Evolutionary conservation across 192 early-diverging fungal species (phyloP).

Genomic region (Podila minutissima): DNA sequence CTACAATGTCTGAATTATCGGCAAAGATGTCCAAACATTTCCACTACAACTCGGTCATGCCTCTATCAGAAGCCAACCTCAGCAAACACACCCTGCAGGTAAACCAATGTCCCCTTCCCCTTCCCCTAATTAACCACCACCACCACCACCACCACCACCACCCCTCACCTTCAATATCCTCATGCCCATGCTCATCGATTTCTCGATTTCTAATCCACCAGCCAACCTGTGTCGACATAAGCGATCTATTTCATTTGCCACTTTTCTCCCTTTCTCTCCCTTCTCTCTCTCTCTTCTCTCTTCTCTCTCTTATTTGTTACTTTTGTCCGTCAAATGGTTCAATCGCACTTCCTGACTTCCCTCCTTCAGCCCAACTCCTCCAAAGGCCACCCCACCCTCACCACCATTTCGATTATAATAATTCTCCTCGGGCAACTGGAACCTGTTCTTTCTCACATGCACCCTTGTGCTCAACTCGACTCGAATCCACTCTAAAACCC

Average conservation of each 20-base stretch:
- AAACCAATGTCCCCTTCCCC: neutral
- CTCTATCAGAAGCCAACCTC: slow-evolving; percentile 41
- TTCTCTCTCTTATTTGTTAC: neutral
- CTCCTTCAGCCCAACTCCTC: too few species aligned
- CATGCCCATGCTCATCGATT: too few species aligned
- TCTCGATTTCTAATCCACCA: too few species aligned
- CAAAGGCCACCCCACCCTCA: too few species aligned
- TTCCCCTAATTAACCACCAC: neutral
- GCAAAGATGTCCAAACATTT: slow-evolving; percentile 27
- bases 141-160: neutral
- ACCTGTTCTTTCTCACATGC: too few species aligned
- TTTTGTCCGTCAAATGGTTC: neutral
- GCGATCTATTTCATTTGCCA: neutral
- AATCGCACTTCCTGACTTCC: too few species aligned
- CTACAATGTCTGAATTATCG: slow-evolving; percentile 13
- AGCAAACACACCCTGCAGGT: slow-evolving; percentile 45
- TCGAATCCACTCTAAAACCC: too few species aligned
- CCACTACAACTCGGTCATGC: slow-evolving; percentile 15
- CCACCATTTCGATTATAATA: too few species aligned
- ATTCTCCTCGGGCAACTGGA: too few species aligned
- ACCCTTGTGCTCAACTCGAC: too few species aligned
- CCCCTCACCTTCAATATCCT: too few species aligned
- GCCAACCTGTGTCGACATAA: too few species aligned
- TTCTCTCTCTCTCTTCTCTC: neutral
- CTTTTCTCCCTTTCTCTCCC: neutral